These are phyloP conservation scores for Seminavis robusta DNA, from an alignment of 108 stramenopile species.

Conservation along the genomic window DNA sequence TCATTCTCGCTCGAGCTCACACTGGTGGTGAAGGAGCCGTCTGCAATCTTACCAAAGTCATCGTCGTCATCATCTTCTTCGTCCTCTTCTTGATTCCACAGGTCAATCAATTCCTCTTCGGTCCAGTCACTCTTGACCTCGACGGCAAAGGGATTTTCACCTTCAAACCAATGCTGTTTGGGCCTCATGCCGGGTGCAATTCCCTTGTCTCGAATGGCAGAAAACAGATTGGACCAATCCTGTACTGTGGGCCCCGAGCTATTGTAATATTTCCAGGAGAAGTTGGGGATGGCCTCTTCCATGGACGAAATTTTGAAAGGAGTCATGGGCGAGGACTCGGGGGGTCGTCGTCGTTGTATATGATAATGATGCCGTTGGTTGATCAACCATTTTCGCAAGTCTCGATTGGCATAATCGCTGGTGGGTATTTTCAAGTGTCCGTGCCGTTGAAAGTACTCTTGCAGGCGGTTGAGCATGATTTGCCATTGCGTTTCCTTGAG, in stretches of 20 bases:
- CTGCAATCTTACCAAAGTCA: too few species aligned
- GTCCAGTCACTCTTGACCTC: conserved; percentile 43
- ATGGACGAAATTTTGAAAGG: conserved; percentile 25
- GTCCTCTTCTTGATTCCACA: conserved; percentile 57
- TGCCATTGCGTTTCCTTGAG: conserved; percentile 27
- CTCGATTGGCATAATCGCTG: conserved; percentile 23
- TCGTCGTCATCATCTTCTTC: conserved; percentile 34
- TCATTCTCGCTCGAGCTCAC: too few species aligned
- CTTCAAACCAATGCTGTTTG: conserved; percentile 57
- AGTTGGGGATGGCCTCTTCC: conserved; percentile 33
- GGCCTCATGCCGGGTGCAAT: conserved; percentile 27
- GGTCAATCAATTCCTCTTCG: conserved; percentile 48
- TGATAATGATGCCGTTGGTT: conserved; percentile 41
- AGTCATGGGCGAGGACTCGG: conserved; percentile 21
- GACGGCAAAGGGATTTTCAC: conserved; percentile 16
- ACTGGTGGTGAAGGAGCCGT: too few species aligned
- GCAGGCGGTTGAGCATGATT: conserved; percentile 27
- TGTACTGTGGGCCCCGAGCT: conserved; percentile 26
- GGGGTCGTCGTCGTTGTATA: conserved; percentile 4
- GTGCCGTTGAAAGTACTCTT: conserved; percentile 27
- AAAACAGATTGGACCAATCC: conserved; percentile 49
- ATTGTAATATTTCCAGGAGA: conserved; percentile 28
- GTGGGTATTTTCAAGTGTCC: conserved; percentile 27
- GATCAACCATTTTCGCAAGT: conserved; percentile 47
- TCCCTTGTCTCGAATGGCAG: conserved; percentile 46